A percentile compares a stretch with the other conserved stretches of the same genome.
Evolutionary conservation across 106 monocot genomes (phyloP).

Genomic region (Apostasia shenzhenica): DNA sequence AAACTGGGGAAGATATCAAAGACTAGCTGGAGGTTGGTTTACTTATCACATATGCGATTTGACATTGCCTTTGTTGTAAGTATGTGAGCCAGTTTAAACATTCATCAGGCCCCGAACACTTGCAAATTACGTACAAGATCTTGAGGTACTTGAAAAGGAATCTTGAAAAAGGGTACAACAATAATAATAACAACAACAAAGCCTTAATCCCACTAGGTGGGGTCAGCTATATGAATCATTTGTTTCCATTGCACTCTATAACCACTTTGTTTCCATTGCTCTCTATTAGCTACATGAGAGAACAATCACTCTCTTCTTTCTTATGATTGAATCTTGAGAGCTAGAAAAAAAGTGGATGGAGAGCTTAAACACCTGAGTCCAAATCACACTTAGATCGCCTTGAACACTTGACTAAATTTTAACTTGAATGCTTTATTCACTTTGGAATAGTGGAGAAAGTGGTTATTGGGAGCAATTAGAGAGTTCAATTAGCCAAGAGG

Average conservation of each 20-base stretch:
- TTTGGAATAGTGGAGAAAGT: not conserved
- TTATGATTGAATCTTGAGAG: not conserved
- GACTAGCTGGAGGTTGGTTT: not conserved
- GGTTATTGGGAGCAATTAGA: too few relatives aligned
- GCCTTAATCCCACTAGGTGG: too few relatives aligned
- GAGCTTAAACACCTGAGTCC: not conserved
- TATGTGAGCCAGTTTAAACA: not conserved
- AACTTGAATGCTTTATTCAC: not conserved
- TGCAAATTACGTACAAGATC: not conserved
- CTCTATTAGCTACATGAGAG: too few relatives aligned
- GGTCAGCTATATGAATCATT: too few relatives aligned
- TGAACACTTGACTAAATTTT: too few relatives aligned
- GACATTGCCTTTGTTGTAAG: not conserved
- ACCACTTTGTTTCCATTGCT: too few relatives aligned
- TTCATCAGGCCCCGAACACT: not conserved
- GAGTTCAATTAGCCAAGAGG: too few relatives aligned
- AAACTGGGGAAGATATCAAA: not conserved
- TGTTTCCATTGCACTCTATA: not conserved
- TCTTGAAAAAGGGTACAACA: not conserved
- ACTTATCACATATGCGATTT: not conserved
- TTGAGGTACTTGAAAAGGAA: not conserved
- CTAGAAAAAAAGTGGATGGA: not conserved
- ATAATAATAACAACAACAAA: not conserved
- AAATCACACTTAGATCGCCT: too few relatives aligned
- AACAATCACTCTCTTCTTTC: too few relatives aligned